Evolutionary conservation across 805 yeast genomes (phyloP).

Genomic region (Saitoella complicata): DNA sequence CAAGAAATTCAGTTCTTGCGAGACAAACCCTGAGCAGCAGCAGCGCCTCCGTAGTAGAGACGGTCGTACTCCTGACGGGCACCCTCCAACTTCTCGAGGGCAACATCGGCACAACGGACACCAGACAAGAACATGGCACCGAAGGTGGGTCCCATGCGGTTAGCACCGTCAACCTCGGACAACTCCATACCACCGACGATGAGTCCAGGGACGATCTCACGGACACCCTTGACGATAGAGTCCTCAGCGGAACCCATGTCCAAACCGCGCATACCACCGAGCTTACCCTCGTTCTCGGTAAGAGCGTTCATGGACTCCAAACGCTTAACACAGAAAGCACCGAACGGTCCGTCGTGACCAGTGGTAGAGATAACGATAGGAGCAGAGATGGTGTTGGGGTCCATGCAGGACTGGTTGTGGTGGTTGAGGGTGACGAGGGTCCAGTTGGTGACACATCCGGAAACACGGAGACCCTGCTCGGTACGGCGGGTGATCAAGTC

Average conservation of each 20-base stretch:
- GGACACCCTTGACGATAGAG: conserved; percentile 51
- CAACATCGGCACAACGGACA: conserved; percentile 56
- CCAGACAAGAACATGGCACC: conserved; percentile 72
- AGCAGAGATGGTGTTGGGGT: conserved; percentile 59
- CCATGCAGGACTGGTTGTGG: conserved; percentile 67
- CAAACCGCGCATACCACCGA: conserved; percentile 60
- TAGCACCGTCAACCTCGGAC: conserved; percentile 59
- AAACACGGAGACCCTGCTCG: conserved; percentile 37
- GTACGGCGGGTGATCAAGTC: conserved; percentile 60
- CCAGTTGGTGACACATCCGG: conserved; percentile 77
- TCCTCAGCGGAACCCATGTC: conserved; percentile 71
- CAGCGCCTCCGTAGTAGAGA: no score
- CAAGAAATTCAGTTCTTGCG: no score
- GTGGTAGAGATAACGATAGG: conserved; percentile 52
- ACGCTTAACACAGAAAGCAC: conserved; percentile 65
- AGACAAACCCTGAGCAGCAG: no score
- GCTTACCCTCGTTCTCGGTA: conserved; percentile 23
- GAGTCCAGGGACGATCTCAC: conserved; percentile 49
- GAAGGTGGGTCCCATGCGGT: conserved; percentile 75
- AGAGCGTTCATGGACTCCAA: conserved; percentile 27
- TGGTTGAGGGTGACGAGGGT: conserved; percentile 62
- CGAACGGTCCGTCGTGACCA: conserved; percentile 75
- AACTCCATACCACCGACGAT: conserved; percentile 65
- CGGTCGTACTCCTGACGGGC: no score
- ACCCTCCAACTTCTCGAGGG: conserved; percentile 3